Percentiles rank a stretch among this genome's conserved stretches.
These are phyloP conservation scores for Phytomonas sp. DNA, from an alignment of 208 protist genomes.

Conservation along the genomic window DNA sequence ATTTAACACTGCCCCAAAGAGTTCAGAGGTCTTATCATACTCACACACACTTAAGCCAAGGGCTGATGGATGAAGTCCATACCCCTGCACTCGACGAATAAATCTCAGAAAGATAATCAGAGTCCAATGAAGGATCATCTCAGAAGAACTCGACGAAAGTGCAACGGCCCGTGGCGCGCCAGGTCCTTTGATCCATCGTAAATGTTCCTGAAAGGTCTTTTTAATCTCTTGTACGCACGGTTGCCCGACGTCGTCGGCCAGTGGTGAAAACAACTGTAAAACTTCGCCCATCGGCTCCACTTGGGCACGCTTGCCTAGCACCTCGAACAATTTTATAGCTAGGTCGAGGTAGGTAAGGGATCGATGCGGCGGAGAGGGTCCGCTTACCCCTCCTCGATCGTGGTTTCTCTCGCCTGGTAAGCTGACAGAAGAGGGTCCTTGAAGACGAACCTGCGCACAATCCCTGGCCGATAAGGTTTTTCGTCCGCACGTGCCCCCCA, in stretches of 20 bases:
- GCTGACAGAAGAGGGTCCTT: neutral
- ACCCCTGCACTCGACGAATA: slow-evolving; percentile 51
- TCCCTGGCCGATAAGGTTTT: neutral
- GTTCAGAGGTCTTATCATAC: neutral
- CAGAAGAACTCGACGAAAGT: slow-evolving; percentile 41
- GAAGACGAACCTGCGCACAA: neutral
- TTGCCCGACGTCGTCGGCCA: slow-evolving; percentile 72
- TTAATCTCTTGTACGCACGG: slow-evolving; percentile 60
- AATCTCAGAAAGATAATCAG: slow-evolving; percentile 67
- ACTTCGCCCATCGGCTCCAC: slow-evolving; percentile 16
- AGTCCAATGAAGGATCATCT: slow-evolving; percentile 34
- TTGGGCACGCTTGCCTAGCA: slow-evolving; percentile 55
- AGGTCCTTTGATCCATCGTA: slow-evolving; percentile 52
- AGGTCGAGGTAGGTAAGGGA: slow-evolving; percentile 25
- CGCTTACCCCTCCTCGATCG: neutral
- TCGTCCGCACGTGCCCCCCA: neutral
- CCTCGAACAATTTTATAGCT: slow-evolving; percentile 45
- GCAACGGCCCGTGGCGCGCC: slow-evolving; percentile 59
- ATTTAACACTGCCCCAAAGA: neutral
- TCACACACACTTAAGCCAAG: slow-evolving; percentile 20
- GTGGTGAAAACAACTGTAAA: slow-evolving; percentile 55
- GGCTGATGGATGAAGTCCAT: slow-evolving; percentile 46
- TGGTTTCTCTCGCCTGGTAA: neutral
- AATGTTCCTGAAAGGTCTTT: slow-evolving; percentile 50
- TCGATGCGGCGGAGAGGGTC: neutral